Conservation (phyloP, 805 yeast genomes). For the Yarrowia keelungensis region DNA sequence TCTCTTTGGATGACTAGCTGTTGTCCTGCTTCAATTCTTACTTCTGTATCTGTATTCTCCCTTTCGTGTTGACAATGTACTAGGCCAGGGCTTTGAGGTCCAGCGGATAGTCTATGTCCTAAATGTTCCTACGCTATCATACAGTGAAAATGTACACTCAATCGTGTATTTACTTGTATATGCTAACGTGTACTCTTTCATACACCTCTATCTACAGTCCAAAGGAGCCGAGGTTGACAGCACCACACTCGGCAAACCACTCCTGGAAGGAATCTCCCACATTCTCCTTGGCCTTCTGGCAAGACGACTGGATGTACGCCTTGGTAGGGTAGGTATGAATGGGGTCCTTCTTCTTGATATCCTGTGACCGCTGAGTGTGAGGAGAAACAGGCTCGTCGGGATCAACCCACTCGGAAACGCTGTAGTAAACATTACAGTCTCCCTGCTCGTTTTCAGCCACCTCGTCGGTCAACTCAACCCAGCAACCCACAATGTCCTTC, state of each 20-base stretch:
- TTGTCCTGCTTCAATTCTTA: too few species aligned
- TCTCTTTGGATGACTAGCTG: too few species aligned
- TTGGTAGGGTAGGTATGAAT: conserved; percentile 33
- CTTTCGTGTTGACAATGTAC: too few species aligned
- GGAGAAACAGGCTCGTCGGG: conserved; percentile 30
- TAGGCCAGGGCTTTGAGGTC: too few species aligned
- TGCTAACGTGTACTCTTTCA: not conserved
- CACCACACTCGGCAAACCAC: conserved; percentile 34
- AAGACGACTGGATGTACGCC: conserved; percentile 34
- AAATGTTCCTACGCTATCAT: too few species aligned
- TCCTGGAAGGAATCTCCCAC: conserved; percentile 37
- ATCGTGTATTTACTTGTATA: not conserved
- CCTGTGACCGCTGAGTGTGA: conserved; percentile 33
- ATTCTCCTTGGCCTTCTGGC: conserved; percentile 28
- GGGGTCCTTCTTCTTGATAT: conserved; percentile 37
- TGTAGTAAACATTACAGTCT: conserved; percentile 50
- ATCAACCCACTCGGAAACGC: conserved; percentile 42
- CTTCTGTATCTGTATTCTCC: too few species aligned
- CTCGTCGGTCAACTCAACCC: conserved; percentile 73
- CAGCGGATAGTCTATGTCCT: too few species aligned
- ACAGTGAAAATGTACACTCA: too few species aligned
- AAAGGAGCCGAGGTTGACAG: conserved; percentile 31
- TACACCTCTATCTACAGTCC: conserved; percentile 35
- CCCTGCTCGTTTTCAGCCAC: conserved; percentile 66
- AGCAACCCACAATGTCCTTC: conserved; percentile 52